These are phyloP conservation scores for Ascochyta fabae DNA, from an alignment of 2,329 filamentous ascomycete genomes.

Conservation along the genomic window DNA sequence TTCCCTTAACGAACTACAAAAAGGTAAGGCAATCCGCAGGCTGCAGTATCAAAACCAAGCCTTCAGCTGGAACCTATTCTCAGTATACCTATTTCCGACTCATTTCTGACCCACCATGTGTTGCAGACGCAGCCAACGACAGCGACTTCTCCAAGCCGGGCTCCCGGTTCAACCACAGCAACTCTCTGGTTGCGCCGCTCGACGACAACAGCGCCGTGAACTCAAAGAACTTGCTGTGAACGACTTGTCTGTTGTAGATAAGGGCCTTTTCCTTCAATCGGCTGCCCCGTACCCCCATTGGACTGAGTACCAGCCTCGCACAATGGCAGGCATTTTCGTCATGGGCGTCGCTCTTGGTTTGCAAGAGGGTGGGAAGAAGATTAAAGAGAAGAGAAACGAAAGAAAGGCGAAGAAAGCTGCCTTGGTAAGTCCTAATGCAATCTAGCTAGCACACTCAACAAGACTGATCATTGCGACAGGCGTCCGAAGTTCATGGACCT, in stretches of 20 bases:
- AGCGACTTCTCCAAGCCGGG: not conserved
- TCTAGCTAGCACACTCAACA: not conserved
- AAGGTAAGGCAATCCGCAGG: conserved; percentile 3
- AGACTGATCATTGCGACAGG: conserved; percentile 12
- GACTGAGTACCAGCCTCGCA: conserved; percentile 14
- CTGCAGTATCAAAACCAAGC: not conserved
- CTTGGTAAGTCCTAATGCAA: conserved; percentile 14
- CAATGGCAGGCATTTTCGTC: conserved; percentile 31
- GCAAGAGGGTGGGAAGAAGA: conserved; percentile 28
- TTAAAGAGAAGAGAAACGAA: conserved; percentile 32
- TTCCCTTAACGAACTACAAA: not conserved
- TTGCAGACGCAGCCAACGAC: conserved; percentile 6
- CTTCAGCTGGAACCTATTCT: not conserved
- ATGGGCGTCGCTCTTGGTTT: conserved; percentile 29
- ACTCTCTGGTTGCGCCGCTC: not conserved
- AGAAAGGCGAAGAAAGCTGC: conserved; percentile 33
- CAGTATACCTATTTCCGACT: not conserved
- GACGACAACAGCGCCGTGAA: conserved; percentile 2
- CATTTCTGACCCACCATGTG: conserved; percentile 5
- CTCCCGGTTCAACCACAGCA: not conserved
- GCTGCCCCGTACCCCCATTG: not conserved
- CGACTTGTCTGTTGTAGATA: not conserved
- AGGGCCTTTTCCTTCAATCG: not conserved
- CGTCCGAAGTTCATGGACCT: conserved; percentile 11
- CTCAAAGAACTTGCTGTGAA: not conserved